Evolutionary conservation across 2,329 filamentous ascomycete species (phyloP).

Genomic region (Pseudocercospora fuligena): DNA sequence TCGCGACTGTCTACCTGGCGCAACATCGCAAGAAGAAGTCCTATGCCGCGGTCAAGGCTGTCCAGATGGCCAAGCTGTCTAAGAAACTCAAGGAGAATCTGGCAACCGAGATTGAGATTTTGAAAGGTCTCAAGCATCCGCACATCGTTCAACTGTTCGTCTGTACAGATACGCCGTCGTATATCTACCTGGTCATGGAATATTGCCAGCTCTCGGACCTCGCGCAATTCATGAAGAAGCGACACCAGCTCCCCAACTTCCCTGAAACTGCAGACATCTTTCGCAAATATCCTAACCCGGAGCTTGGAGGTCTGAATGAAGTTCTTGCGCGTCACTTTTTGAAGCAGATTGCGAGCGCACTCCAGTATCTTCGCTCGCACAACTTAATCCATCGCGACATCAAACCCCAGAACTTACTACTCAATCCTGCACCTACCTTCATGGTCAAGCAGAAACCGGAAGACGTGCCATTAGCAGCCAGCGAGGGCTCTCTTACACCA

Average conservation of each 20-base stretch:
- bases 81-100: constrained; percentile 97
- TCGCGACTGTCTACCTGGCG: constrained; percentile 81
- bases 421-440: constrained; percentile 77
- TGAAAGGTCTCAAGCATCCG: constrained; percentile 90
- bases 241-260: constrained; percentile 78
- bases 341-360: constrained; percentile 89
- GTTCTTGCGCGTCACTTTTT: constrained; percentile 96
- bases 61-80: constrained; percentile 87
- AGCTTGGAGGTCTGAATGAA: constrained; percentile 87
- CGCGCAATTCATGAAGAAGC: constrained; percentile 94
- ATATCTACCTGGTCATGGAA: constrained; percentile 98
- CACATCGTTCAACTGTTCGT: constrained; percentile 97
- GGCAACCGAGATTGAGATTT: constrained; percentile 91
- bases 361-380: constrained; percentile 82
- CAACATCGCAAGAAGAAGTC: constrained; percentile 68
- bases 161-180: constrained; percentile 81
- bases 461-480: constrained; percentile 74
- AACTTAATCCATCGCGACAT: constrained; percentile 96
- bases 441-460: constrained; percentile 68
- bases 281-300: constrained; percentile 84
- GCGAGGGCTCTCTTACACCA: constrained; percentile 79
- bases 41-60: constrained; percentile 93
- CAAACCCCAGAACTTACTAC: constrained; percentile 92
- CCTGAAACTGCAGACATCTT: constrained; percentile 88
- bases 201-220: constrained; percentile 95